Conservation (phyloP, 805 yeast genomes). For the Saccharomycopsis capsularis region DNA sequence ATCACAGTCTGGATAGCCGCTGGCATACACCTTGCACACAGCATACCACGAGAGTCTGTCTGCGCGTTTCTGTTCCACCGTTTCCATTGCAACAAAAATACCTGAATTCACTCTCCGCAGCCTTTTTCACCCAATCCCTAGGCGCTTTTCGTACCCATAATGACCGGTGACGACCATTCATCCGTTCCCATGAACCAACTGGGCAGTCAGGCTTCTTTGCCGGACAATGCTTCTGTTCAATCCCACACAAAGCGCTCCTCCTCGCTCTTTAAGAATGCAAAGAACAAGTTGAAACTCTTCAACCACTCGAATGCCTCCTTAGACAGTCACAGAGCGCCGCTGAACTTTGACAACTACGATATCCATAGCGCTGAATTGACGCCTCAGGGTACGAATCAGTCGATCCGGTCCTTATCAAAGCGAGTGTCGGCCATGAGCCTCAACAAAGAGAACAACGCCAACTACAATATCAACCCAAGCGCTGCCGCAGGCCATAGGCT, state of each 20-base stretch:
- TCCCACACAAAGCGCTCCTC: constrained; percentile 2
- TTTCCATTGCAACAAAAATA: too few species aligned
- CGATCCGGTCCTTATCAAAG: constrained; percentile 4
- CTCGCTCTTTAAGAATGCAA: constrained; percentile 17
- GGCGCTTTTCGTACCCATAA: too few species aligned
- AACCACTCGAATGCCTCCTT: constrained; percentile 11
- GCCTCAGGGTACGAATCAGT: constrained; percentile 13
- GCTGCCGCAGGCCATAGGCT: neutral
- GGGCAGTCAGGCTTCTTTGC: neutral
- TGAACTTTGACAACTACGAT: neutral
- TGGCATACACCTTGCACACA: too few species aligned
- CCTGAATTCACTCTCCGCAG: too few species aligned
- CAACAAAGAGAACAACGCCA: constrained; percentile 14
- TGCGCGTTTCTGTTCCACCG: too few species aligned
- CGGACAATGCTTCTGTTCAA: constrained; percentile 2
- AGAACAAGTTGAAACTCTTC: constrained; percentile 15
- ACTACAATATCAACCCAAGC: neutral
- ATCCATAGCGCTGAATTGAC: constrained; percentile 4
- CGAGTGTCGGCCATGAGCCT: constrained; percentile 7
- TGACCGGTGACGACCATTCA: neutral
- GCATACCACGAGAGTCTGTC: too few species aligned
- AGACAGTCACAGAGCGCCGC: neutral
- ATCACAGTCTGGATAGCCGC: too few species aligned
- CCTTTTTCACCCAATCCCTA: too few species aligned
- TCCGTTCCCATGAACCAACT: constrained; percentile 1